Evolutionary conservation across 768 basidiomycete species (phyloP).

Genomic region (Cubamyces sp.): DNA sequence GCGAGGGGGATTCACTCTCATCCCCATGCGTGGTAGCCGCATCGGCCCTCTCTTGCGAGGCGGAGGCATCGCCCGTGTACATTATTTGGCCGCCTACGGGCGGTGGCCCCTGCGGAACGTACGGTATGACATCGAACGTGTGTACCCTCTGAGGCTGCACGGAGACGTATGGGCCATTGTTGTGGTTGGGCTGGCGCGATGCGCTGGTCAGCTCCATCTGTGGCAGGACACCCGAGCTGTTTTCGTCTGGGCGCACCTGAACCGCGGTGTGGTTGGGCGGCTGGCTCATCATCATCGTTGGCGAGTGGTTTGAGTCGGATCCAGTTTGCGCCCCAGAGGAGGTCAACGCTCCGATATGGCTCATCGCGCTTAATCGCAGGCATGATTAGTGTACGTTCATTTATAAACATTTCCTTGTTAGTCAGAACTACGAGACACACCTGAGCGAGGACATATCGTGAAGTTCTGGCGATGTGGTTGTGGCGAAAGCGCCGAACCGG

Average conservation of each 20-base stretch:
- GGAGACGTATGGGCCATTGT: slow-evolving; percentile 16
- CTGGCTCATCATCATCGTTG: slow-evolving; percentile 24
- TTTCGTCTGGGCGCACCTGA: slow-evolving; percentile 14
- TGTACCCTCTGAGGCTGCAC: slow-evolving; percentile 11
- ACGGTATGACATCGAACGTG: slow-evolving; percentile 18
- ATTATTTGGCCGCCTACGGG: slow-evolving; percentile 12
- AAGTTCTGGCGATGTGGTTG: slow-evolving; percentile 18
- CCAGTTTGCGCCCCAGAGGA: slow-evolving; percentile 1
- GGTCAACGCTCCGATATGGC: slow-evolving; percentile 9
- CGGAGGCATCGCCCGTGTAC: slow-evolving; percentile 3
- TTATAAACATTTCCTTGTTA: too few species aligned
- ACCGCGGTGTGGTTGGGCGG: slow-evolving; percentile 23
- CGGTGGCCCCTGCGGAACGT: slow-evolving; percentile 5
- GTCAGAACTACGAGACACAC: not conserved
- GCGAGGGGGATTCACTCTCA: not conserved
- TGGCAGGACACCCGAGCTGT: not conserved
- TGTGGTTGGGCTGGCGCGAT: slow-evolving; percentile 13
- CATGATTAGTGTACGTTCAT: too few species aligned
- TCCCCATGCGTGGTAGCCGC: not conserved
- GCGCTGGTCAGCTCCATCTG: not conserved
- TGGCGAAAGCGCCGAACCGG: slow-evolving; percentile 25
- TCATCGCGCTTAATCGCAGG: slow-evolving; percentile 15
- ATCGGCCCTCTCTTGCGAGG: not conserved
- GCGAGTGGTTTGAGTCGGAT: slow-evolving; percentile 23
- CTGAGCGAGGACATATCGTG: slow-evolving; percentile 17